Evolutionary conservation across 345 rosid species (phyloP), one percentile per base, ranked within the genome.

Genomic region (Iberis pinnata): DNA sequence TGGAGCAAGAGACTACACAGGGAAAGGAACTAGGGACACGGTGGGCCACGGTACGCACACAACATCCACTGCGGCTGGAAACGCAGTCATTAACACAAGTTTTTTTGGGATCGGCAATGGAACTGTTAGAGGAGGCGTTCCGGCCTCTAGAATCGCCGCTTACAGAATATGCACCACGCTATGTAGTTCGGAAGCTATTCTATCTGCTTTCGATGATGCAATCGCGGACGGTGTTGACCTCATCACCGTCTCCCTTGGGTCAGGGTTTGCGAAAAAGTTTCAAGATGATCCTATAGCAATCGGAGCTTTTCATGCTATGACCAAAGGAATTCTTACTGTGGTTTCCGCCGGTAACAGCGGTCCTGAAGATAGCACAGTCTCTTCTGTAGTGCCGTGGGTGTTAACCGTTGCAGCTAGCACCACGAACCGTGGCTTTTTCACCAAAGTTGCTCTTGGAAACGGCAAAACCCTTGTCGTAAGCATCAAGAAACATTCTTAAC

Each of bases 171-270:
- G 88, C 19, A 1, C 0, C 1, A 1, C 0, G 0, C 55, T 17
- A 0, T 71, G 76, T 36, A 0, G 0, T 2, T 2, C 7, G 0
- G 58, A 3, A 4, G 26, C 26, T 11, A 2, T 79, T 8, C 40
- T 79, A 43, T 69, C 75, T 11, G 84, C 72, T 0, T 81, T 79
- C 9, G 94, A 77, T 31, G 94, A 84, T 33, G 84, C 86, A 0
- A 81, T 84, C 5, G 79, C 83, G 2, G 88, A 79, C 40, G 81
- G 79, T 17, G 85, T 81, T 1, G 88, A 79, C 39, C 11, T 80
- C 9, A 42, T 80, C 24, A 44, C 73, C 16, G 9, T 72, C 8
- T 79, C 82, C 3, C 0, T 72, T 0, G 78, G 68, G 6, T 0
- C 2, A 3, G 8, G 8, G 8, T 4, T 4, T 26, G 29, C 29